Evolutionary conservation across 2,329 filamentous ascomycete species (phyloP), one percentile per base, ranked within the genome.

Genomic region (Trichoderma simmonsii): DNA sequence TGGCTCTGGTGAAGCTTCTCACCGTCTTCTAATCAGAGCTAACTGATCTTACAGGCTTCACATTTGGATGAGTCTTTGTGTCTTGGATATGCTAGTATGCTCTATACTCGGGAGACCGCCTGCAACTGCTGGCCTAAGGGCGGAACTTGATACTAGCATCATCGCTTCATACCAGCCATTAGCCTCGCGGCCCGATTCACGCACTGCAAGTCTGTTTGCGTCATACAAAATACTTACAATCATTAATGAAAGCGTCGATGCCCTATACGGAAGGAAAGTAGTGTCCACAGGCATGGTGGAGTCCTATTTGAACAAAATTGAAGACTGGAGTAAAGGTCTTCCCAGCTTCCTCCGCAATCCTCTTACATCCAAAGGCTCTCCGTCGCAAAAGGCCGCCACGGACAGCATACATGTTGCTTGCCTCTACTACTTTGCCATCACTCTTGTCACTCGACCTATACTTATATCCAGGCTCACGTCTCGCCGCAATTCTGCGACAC

Each of bases 381-480:
- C 60, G 15, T 9, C 51, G 3, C 76, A 76, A 1, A 79, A 82
- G 21, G 81, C 80, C 0, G 81, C 83, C 2, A 82, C 88, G 30
- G 85, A 84, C 0, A 87, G 83, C 28, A 81, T 88, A 1, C 87
- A 89, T 70, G 83, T 90, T 6, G 85, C 87, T 0, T 89, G 87
- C 71, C 79, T 86, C 0, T 90, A 90, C 74, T 89, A 90, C 74
- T 88, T 89, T 70, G 86, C 87, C 0, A 86, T 89, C 0, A 89
- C 88, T 24, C 77, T 89, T 0, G 85, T 87, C 3, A 89, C 87
- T 0, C 81, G 88, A 1, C 88, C 87, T 0, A 85, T 89, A 32
- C 77, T 90, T 9, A 86, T 89, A 28, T 85, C 83, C 14, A 81
- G 83, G 3, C 77, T 89, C 1, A 84, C 84, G 5, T 76, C 83